Percentiles rank a stretch among this genome's conserved stretches.
Conservation (phyloP, 2,329 filamentous ascomycete species). For the Penicillium occitanis region DNA sequence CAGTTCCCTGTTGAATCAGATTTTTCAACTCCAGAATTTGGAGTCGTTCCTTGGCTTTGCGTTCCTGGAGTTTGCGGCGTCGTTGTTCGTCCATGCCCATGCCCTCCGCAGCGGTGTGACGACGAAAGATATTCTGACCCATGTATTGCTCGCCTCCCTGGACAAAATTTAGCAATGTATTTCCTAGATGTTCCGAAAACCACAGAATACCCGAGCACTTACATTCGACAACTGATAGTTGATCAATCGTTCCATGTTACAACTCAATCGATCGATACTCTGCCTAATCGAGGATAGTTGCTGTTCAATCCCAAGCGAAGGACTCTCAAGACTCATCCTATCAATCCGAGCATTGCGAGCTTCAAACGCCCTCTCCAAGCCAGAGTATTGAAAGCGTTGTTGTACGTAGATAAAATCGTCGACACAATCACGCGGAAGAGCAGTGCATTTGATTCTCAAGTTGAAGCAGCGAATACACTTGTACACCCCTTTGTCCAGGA, state of each 20-base stretch:
- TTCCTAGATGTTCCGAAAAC: too few relatives aligned
- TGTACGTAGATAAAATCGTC: not conserved
- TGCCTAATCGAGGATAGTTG: too few relatives aligned
- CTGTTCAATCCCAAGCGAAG: too few relatives aligned
- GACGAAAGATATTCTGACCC: too few relatives aligned
- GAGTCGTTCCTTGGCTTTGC: constrained; percentile 25
- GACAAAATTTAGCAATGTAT: too few relatives aligned
- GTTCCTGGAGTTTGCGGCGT: constrained; percentile 46
- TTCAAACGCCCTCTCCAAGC: not conserved
- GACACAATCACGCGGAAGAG: not conserved
- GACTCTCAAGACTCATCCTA: not conserved
- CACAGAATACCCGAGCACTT: too few relatives aligned
- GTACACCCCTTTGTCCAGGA: not conserved
- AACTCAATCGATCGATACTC: constrained; percentile 25
- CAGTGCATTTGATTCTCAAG: not conserved
- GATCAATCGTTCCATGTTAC: constrained; percentile 26
- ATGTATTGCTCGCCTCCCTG: too few relatives aligned
- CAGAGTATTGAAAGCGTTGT: not conserved
- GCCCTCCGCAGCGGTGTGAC: too few relatives aligned
- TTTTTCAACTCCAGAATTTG: constrained; percentile 43
- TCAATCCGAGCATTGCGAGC: not conserved
- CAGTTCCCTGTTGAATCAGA: constrained; percentile 39
- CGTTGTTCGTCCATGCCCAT: constrained; percentile 28
- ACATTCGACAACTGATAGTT: too few relatives aligned
- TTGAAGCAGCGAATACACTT: not conserved